Evolutionary conservation across 805 yeast genomes (phyloP).

Genomic region (Saccharomyces mikatae): DNA sequence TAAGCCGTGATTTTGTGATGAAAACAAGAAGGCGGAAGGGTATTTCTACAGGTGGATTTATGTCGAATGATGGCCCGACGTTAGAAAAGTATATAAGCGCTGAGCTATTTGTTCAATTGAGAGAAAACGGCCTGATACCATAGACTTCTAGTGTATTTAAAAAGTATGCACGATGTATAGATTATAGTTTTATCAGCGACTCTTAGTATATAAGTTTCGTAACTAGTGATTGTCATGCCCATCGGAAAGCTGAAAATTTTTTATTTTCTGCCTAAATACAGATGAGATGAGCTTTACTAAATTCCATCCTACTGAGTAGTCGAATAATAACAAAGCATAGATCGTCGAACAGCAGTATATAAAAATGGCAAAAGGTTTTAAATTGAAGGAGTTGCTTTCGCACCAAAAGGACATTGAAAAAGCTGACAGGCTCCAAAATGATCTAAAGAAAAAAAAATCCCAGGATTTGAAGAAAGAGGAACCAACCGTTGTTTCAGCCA

Average conservation of each 20-base stretch:
- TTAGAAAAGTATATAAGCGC: slow-evolving; percentile 60
- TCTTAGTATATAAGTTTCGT: background rate
- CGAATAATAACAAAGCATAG: background rate
- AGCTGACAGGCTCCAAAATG: slow-evolving; percentile 15
- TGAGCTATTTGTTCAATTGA: slow-evolving; percentile 46
- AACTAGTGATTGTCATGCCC: background rate
- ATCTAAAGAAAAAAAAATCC: slow-evolving; percentile 16
- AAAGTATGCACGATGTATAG: background rate
- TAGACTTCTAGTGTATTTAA: background rate
- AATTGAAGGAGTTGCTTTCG: slow-evolving; percentile 24
- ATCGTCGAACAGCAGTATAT: background rate
- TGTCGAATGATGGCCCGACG: slow-evolving; percentile 28
- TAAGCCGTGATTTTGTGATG: slow-evolving; percentile 82
- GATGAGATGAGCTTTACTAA: slow-evolving; percentile 10
- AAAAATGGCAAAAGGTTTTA: slow-evolving; percentile 30
- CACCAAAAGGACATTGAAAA: slow-evolving; percentile 23
- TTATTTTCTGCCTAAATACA: background rate
- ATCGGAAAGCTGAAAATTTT: background rate
- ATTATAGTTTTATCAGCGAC: background rate
- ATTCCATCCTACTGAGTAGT: background rate
- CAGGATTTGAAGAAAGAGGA: slow-evolving; percentile 21
- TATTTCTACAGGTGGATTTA: slow-evolving; percentile 48
- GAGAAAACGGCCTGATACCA: slow-evolving; percentile 38
- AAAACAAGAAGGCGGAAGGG: slow-evolving; percentile 90
- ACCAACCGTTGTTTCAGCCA: slow-evolving; percentile 29